Evolutionary conservation across 177 flowering plant species (phyloP), one percentile per base, ranked within the genome.

Genomic region (Vitis hybrid): DNA sequence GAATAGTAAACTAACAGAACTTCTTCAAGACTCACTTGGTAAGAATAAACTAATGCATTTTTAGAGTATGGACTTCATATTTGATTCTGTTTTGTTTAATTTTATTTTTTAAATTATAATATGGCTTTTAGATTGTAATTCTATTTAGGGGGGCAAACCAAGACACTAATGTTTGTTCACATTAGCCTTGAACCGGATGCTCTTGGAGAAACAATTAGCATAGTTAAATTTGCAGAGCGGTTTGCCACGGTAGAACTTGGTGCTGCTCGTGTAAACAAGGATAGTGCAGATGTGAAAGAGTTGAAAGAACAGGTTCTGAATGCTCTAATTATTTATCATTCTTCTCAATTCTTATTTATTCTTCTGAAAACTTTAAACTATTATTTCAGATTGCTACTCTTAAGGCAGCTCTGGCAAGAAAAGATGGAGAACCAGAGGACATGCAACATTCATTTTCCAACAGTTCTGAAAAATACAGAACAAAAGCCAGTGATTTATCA

Each of bases 171-270:
- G 98, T 91, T 93, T 85, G 97, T 92, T 69, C 98, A 94, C 78
- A 89, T 92, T 70, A 92, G 97, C 82, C 98, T 97, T 59, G 98
- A 92, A 74, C 74, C 80, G n/a, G 97, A 91, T 79, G 91, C 97
- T 56, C 27, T 85, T 50, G 97, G 97, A 54, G 98, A 94, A 79
- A 92, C 97, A 67, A 78, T 92, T 64, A 94, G 98, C 72, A 94
- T 97, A 20, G 84, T 94, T 18, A 94, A 94, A 76, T 94, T 94
- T 83, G 98, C 98, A 4, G 97, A 94, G 78, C 78, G 98, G 21
- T 97, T 94, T 46, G 86, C 98, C 51, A 85, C 95, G 20, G 97
- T 94, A 70, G 98, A 94, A 73, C 96, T 94, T 64, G 98, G 98
- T 70, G 92, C 97, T 75, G 98, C 98, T 11, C 82, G 81, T 71